These are phyloP conservation scores for Nidula microcarpa DNA, from an alignment of 768 basidiomycete genomes.

Conservation along the genomic window DNA sequence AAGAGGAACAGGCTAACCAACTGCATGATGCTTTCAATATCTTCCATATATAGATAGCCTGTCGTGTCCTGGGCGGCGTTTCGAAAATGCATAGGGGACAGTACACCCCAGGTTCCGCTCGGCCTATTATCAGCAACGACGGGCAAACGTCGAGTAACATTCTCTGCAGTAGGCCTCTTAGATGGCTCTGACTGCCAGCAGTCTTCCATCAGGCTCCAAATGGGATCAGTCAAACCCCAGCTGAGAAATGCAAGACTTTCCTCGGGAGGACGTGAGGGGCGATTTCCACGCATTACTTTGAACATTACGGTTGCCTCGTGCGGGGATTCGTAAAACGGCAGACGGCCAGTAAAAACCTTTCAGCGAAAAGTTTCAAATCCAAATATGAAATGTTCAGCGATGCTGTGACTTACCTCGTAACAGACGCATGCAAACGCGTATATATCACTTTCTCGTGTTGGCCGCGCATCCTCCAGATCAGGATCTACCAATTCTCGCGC, in stretches of 20 bases:
- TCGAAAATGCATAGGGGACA: too few relatives aligned
- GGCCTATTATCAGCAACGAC: too few relatives aligned
- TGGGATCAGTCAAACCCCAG: not conserved
- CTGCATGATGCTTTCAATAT: too few relatives aligned
- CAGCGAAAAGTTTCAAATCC: not conserved
- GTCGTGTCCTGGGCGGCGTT: too few relatives aligned
- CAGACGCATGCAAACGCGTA: constrained; percentile 9
- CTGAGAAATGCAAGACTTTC: not conserved
- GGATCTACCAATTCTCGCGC: constrained; percentile 6
- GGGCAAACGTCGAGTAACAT: too few relatives aligned
- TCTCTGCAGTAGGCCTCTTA: too few relatives aligned
- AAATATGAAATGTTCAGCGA: not conserved
- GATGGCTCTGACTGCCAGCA: not conserved
- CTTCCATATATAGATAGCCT: too few relatives aligned
- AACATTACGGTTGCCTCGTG: constrained; percentile 14
- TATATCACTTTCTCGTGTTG: constrained; percentile 4
- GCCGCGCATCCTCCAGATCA: not conserved
- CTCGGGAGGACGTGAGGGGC: constrained; percentile 1
- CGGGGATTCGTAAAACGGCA: constrained; percentile 15
- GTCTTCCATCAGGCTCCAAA: not conserved
- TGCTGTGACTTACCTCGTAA: constrained; percentile 2
- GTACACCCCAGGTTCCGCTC: too few relatives aligned
- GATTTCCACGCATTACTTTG: constrained; percentile 9
- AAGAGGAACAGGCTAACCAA: too few relatives aligned
- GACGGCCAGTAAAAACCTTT: constrained; percentile 13